Conservation (phyloP, 192 early-diverging fungal genomes). For the Gryganskiella cystojenkinii region DNA sequence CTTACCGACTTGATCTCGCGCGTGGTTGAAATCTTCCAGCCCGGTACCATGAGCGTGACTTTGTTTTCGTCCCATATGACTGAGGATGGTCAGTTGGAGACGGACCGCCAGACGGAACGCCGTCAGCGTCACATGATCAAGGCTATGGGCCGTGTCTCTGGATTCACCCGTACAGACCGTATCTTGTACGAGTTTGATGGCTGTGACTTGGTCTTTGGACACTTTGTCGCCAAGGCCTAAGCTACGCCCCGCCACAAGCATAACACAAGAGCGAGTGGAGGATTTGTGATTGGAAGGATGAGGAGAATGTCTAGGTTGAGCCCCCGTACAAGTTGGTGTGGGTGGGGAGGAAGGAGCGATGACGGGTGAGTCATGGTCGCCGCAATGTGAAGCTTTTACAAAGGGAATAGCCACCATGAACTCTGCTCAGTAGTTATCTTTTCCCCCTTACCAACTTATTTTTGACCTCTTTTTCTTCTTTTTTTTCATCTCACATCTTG, state of each 20-base stretch:
- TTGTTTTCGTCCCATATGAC: conserved; percentile 54
- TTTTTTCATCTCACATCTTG: too few relatives aligned
- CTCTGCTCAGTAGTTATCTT: neutral
- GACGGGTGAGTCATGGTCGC: conserved; percentile 18
- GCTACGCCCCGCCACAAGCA: neutral
- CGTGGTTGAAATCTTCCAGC: conserved; percentile 88
- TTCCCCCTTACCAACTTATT: neutral
- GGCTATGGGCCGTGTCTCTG: conserved; percentile 63
- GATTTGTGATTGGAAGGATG: neutral
- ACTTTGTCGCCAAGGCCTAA: conserved; percentile 62
- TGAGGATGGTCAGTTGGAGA: conserved; percentile 54
- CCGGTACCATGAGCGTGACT: conserved; percentile 86
- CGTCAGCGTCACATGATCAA: conserved; percentile 55
- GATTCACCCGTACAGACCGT: conserved; percentile 73
- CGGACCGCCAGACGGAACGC: conserved; percentile 42
- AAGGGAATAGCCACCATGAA: conserved; percentile 24
- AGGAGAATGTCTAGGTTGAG: too few relatives aligned
- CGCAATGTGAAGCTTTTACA: conserved; percentile 14
- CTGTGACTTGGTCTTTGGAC: conserved; percentile 83
- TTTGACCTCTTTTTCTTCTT: conserved; percentile 3
- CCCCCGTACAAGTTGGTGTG: too few relatives aligned
- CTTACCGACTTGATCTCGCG: conserved; percentile 70
- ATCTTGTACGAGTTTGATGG: conserved; percentile 86
- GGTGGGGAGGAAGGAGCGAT: neutral
- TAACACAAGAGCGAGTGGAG: too few relatives aligned